Conservation (phyloP, 768 basidiomycete species). For the Pisolithus orientalis region DNA sequence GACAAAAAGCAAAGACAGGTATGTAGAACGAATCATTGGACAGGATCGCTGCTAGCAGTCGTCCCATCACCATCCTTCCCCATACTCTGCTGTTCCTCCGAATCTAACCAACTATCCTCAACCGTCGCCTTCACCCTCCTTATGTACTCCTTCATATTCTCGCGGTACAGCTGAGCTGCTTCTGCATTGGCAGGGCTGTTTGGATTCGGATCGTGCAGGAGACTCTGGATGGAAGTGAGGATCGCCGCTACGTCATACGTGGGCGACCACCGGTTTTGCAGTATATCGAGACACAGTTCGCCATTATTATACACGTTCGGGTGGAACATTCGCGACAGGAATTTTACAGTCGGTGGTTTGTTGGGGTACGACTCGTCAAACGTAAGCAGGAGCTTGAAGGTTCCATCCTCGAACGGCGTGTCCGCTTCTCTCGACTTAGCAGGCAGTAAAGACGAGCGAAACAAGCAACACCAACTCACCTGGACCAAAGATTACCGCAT, state of each 20-base stretch:
- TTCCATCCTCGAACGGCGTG: constrained; percentile 98
- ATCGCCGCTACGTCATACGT: constrained; percentile 99
- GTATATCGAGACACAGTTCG: constrained; percentile 95
- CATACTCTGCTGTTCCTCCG: constrained; percentile 59
- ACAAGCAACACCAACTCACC: constrained; percentile 43
- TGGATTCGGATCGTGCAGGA: constrained; percentile 97
- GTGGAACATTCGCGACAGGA: constrained; percentile 97
- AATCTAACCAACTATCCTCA: constrained; percentile 92
- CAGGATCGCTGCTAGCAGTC: constrained; percentile 1
- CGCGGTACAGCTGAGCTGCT: constrained; percentile 92
- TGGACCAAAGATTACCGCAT: constrained; percentile 98
- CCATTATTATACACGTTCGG: constrained; percentile 99
- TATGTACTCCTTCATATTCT: constrained; percentile 99
- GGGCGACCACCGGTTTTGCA: constrained; percentile 98
- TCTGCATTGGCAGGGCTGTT: constrained; percentile 98
- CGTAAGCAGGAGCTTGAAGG: constrained; percentile 91
- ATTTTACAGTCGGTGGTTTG: constrained; percentile 96
- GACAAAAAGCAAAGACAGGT: not conserved
- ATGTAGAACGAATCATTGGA: not conserved
- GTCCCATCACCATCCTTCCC: constrained; percentile 29
- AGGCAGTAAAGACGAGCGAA: not conserved
- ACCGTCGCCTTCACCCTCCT: constrained; percentile 88
- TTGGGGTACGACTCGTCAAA: constrained; percentile 99
- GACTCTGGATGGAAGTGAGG: constrained; percentile 90
- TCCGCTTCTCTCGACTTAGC: constrained; percentile 53